Percentiles rank a stretch among this genome's conserved stretches.
Conservation (phyloP, 768 basidiomycete genomes). For the Tephrocybe sp. region DNA sequence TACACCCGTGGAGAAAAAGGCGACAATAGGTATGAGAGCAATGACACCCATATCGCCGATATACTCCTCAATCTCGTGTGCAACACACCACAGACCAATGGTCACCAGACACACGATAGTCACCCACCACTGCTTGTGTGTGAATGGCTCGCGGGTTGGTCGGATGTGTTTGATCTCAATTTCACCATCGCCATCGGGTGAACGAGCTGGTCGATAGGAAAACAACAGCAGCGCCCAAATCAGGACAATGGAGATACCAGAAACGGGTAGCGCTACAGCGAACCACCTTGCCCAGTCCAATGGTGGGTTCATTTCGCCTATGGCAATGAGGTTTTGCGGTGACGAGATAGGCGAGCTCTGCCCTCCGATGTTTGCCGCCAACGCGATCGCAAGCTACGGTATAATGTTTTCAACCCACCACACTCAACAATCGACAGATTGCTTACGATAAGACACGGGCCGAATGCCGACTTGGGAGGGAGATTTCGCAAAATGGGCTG, state of each 20-base stretch:
- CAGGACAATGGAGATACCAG: slow-evolving; percentile 76
- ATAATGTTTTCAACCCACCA: background rate
- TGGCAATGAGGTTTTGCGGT: slow-evolving; percentile 94
- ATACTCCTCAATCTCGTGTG: slow-evolving; percentile 66
- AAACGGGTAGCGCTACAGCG: slow-evolving; percentile 89
- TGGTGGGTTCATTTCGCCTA: slow-evolving; percentile 80
- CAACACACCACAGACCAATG: slow-evolving; percentile 88
- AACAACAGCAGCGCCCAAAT: slow-evolving; percentile 90
- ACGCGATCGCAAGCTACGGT: slow-evolving; percentile 84
- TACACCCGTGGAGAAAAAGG: slow-evolving; percentile 92
- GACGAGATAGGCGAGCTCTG: slow-evolving; percentile 98
- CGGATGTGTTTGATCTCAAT: slow-evolving; percentile 85
- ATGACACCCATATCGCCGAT: slow-evolving; percentile 98
- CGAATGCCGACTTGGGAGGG: slow-evolving; percentile 83
- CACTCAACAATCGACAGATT: background rate
- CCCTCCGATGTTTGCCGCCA: slow-evolving; percentile 98
- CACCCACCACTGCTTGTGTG: slow-evolving; percentile 87
- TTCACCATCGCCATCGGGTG: slow-evolving; percentile 71
- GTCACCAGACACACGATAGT: slow-evolving; percentile 78
- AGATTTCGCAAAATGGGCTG: slow-evolving; percentile 93
- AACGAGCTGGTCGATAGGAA: slow-evolving; percentile 72
- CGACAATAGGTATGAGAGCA: slow-evolving; percentile 87
- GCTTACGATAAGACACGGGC: slow-evolving; percentile 87
- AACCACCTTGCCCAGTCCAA: slow-evolving; percentile 95
- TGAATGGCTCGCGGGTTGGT: slow-evolving; percentile 79